Base-by-base conservation (phyloP, 257 asterid species). In the Agastache rugosa region DNA sequence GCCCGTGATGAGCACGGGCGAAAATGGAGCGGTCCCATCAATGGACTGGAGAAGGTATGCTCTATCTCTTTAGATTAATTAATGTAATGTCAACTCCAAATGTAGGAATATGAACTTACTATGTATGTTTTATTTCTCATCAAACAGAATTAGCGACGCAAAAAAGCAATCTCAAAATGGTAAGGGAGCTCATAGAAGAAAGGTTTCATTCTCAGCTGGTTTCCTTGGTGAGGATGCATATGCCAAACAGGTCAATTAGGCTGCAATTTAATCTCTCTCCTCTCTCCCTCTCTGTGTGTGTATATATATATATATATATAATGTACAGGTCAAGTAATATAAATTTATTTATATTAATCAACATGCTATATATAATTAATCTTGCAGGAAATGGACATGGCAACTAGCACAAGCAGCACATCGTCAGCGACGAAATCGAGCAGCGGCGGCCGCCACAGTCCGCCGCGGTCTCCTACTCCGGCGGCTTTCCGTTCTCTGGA, bases 391-490 rank as follows among this genome's bases (percentile, higher is more conserved):
- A 78, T 74, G 72, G 75, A 72, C 27, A 79, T 27, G 54, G 70
- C 77, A 22, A 65, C 62, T 19, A 82, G 88, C 58, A 74, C 84
- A 44, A 85, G 82, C 56, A 86, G 86, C 77, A 67, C 84, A 69
- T 77, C 78, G 55, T 81, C 88, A n/a, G 79, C 76, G 58, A 34
- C 48, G 60, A 82, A 77, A 60, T 31, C 60, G 48, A 75, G 44
- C 69, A 76, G 31, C 60, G 51, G 22, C 1, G 17, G 62, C 34
- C 76, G 44, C 54, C 88, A 70, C 50, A 71, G 75, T 20, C 85
- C 88, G 8, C 96, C 94, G 31, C 76, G 76, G 8, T 86, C 97
- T 2, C 93, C 92, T 14, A 81, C 89, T 34, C 93, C 91, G 47
- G 83, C 91, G 29, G 82, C 80, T 20, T 90, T 92, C 65, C 88